Base-by-base conservation (phyloP, 768 basidiomycete species). In the Rhodocollybia butyracea region DNA sequence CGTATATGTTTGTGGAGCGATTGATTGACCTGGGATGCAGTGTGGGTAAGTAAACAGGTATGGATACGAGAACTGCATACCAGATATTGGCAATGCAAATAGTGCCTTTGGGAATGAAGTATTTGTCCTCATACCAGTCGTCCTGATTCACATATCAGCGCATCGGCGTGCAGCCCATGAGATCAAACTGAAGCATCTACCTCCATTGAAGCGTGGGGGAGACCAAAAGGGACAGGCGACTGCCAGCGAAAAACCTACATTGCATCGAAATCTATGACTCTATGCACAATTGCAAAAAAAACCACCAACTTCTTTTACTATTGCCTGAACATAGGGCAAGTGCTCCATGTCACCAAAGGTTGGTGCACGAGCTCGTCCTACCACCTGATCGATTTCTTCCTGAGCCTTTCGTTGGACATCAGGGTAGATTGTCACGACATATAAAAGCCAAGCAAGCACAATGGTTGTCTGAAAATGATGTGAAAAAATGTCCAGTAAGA, bases 51-150 rank as follows among this genome's bases (percentile, higher is more conserved):
- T 8, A n/a, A n/a, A 40, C 5, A n/a, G 6, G 21, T 40, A 40
- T 40, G 5, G 39, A 19, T 6, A 17, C 21, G 17, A 36, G 8
- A 17, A 36, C 15, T 13, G 31, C 51, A 21, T 46, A 32, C 53
- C 41, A 45, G 5, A 54, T 15, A 26, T 54, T 54, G 4, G 53
- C 30, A 15, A 54, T 46, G 11, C 41, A 45, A 5, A 24, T 11
- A 3, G 53, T 46, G 6, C 43, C 53, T 30, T 41, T 45, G 6
- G 52, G 53, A 7, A 54, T 54, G 3, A 54, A 54, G 13, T 54
- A 38, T n/a, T n/a, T n/a, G 6, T 31, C 53, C 24, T 54, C 24
- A n/a, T 54, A 54, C 42, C 43, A 54, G 12, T 54, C 53, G 24
- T 54, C 43, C 43, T 42, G 26, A 2, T 10, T 7, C 15, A 40